Evolutionary conservation across 2,329 filamentous ascomycete genomes (phyloP).

Genomic region (Sphaerulina populicola): DNA sequence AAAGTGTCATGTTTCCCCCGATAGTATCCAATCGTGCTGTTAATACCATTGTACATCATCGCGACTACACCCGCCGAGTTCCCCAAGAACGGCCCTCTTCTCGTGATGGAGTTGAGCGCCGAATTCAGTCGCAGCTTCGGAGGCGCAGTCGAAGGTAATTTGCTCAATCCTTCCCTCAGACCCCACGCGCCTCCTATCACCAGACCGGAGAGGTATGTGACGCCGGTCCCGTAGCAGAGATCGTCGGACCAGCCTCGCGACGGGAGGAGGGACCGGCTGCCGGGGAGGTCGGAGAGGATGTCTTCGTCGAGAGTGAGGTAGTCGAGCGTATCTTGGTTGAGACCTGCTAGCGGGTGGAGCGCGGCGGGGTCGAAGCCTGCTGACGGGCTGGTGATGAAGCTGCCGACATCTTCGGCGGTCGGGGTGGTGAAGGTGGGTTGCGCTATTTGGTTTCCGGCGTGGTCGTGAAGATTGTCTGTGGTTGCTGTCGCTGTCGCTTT

Average conservation of each 20-base stretch:
- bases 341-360: constrained; percentile 84
- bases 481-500: constrained; percentile 35
- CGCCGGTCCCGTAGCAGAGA: constrained; percentile 92
- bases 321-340: constrained; percentile 88
- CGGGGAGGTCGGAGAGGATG: constrained; percentile 74
- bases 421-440: constrained; percentile 48
- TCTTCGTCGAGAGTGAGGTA: constrained; percentile 93
- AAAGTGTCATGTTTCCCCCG: constrained; percentile 81
- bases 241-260: constrained; percentile 97
- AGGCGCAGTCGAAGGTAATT: constrained; percentile 59
- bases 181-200: constrained; percentile 86
- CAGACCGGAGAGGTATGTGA: constrained; percentile 84
- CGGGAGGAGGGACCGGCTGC: constrained; percentile 77
- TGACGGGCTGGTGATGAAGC: constrained; percentile 67
- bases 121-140: constrained; percentile 91
- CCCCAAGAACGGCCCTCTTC: constrained; percentile 86
- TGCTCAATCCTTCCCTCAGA: constrained; percentile 75
- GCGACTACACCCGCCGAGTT: constrained; percentile 95
- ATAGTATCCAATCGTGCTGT: constrained; percentile 69
- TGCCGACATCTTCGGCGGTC: constrained; percentile 65
- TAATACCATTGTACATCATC: constrained; percentile 90
- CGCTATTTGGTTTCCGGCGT: constrained; percentile 18
- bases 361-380: constrained; percentile 72
- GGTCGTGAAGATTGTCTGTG: constrained; percentile 38
- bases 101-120: constrained; percentile 86